A percentile compares a stretch with the other conserved stretches of the same genome.
phyloP scores from a whole-genome alignment of 2,329 filamentous ascomycete species.

The Alternaria consortialis region DNA sequence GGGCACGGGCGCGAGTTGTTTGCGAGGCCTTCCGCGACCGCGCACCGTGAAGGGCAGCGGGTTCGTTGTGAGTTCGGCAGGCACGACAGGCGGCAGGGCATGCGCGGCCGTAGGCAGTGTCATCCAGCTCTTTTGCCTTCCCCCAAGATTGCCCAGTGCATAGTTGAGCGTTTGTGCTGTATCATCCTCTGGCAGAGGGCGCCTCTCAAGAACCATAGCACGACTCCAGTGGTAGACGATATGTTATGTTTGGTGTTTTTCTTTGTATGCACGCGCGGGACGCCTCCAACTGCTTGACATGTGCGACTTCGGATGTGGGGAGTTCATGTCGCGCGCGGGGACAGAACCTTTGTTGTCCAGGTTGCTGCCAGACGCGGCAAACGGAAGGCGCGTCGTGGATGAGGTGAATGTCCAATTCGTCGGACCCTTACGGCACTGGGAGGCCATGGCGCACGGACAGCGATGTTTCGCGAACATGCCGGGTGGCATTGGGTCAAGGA shows the following conservation, averaged over 20 bases:
- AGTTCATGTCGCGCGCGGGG: conserved; percentile 25
- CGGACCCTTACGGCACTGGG: not conserved
- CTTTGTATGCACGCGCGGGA: not conserved
- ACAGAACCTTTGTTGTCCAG: not conserved
- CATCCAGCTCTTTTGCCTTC: conserved; percentile 47
- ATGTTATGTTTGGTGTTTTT: not conserved
- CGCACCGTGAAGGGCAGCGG: conserved; percentile 12
- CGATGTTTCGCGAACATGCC: conserved; percentile 7
- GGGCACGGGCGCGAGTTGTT: conserved; percentile 2
- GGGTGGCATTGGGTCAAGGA: not conserved
- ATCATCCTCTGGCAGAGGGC: conserved; percentile 16
- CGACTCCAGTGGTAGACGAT: not conserved
- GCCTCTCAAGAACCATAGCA: conserved; percentile 22
- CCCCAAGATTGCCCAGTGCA: conserved; percentile 44
- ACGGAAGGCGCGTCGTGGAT: not conserved
- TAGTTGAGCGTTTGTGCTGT: conserved; percentile 36
- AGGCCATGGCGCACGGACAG: conserved; percentile 6
- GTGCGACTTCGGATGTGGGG: conserved; percentile 22
- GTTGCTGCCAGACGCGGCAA: not conserved
- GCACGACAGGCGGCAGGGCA: not conserved
- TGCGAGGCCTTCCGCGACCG: conserved; percentile 24
- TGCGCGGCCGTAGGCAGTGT: not conserved
- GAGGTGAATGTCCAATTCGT: not conserved
- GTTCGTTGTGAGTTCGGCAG: not conserved
- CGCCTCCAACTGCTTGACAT: conserved; percentile 18